phyloP scores from a whole-genome alignment of 306 rosid genomes.

The Alnus glutinosa region DNA sequence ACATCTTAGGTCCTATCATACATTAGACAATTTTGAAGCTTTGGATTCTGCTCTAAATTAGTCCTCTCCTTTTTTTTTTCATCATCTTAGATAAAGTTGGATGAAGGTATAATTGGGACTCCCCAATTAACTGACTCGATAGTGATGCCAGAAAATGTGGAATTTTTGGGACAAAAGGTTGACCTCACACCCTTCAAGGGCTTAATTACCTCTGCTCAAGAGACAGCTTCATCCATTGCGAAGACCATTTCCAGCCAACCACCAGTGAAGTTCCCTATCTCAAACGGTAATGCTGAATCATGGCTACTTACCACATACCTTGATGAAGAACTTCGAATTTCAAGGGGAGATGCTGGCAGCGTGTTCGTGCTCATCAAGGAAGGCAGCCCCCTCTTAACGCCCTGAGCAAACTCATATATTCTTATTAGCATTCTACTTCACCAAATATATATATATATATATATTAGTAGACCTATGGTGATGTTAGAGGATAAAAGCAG shows the following conservation, averaged over 20 bases:
- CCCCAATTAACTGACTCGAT: conserved; percentile 90
- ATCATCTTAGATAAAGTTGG: conserved; percentile 64
- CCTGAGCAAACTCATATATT: conserved; percentile 16
- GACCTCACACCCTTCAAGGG: conserved; percentile 78
- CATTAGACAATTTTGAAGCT: not conserved
- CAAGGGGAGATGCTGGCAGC: conserved; percentile 74
- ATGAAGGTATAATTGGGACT: conserved; percentile 86
- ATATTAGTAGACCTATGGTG: not conserved
- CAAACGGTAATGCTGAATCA: conserved; percentile 60
- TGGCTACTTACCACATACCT: conserved; percentile 90
- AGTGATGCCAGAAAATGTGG: conserved; percentile 85
- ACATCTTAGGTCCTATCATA: not conserved
- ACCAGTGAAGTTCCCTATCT: conserved; percentile 70
- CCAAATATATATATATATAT: too few species aligned
- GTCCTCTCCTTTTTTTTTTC: not conserved
- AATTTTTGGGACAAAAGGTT: conserved; percentile 76
- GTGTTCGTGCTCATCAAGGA: conserved; percentile 87
- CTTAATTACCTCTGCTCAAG: conserved; percentile 63
- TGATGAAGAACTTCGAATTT: conserved; percentile 77
- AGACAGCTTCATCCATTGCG: conserved; percentile 79
- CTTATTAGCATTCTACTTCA: not conserved
- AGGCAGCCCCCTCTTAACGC: conserved; percentile 58
- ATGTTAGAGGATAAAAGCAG: not conserved
- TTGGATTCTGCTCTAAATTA: conserved; percentile 13
- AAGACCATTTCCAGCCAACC: conserved; percentile 74